Evolutionary conservation across 768 basidiomycete species (phyloP).

Genomic region (Tylopilus subfusipes): DNA sequence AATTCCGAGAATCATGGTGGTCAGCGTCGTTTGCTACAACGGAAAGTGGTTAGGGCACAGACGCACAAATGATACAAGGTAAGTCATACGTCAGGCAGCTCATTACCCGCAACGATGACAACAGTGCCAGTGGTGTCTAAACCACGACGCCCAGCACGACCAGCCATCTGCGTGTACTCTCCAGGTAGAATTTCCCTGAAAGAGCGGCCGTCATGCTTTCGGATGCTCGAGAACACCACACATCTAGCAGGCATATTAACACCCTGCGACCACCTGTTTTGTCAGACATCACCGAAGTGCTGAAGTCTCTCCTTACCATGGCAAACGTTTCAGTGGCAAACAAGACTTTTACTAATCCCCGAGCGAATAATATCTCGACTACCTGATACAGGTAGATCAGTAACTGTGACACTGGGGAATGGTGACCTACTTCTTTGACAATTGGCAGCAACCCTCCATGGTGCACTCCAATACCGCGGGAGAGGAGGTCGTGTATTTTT

Average conservation of each 20-base stretch:
- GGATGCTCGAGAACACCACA: constrained; percentile 92
- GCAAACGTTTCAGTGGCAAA: constrained; percentile 99
- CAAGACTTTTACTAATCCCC: constrained; percentile 91
- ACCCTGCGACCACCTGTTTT: constrained; percentile 50
- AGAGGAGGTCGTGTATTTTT: constrained; percentile 84
- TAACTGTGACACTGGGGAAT: neutral
- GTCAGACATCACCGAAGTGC: constrained; percentile 10
- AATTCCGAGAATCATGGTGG: constrained; percentile 90
- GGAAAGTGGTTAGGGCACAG: neutral
- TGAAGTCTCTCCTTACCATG: constrained; percentile 59
- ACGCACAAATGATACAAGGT: neutral
- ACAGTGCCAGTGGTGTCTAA: constrained; percentile 95
- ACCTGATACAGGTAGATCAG: constrained; percentile 47
- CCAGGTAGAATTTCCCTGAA: constrained; percentile 91
- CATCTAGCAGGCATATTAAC: constrained; percentile 99
- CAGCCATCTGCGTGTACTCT: constrained; percentile 99
- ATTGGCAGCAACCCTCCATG: constrained; percentile 95
- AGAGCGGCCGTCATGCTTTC: constrained; percentile 91
- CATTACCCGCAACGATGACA: constrained; percentile 80
- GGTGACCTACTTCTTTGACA: constrained; percentile 81
- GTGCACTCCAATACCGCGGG: constrained; percentile 94
- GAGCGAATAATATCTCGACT: constrained; percentile 93
- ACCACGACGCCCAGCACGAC: constrained; percentile 93
- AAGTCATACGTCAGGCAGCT: constrained; percentile 74
- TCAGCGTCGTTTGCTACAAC: constrained; percentile 64